phyloP scores from a whole-genome alignment of 345 rosid genomes.

The Clarkia xantiana region DNA sequence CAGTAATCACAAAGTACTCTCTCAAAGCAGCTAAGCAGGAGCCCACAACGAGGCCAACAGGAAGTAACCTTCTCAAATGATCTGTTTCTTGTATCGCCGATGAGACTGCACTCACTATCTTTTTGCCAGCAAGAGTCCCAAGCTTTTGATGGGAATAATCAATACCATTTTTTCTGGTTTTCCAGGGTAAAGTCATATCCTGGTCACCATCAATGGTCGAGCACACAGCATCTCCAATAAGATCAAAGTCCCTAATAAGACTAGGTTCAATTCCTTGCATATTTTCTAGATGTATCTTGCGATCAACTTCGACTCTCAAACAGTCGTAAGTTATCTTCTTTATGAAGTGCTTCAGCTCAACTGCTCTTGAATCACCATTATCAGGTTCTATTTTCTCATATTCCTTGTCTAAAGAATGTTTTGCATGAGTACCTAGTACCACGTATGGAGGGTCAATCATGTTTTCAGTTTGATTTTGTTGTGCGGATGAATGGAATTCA shows the following conservation, averaged over 20 bases:
- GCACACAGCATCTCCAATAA: constrained; percentile 57
- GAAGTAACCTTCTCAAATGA: constrained; percentile 57
- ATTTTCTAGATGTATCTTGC: constrained; percentile 47
- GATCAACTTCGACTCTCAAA: constrained; percentile 61
- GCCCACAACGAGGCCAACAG: constrained; percentile 72
- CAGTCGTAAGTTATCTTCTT: constrained; percentile 44
- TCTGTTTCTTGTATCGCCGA: constrained; percentile 48
- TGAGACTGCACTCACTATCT: constrained; percentile 49
- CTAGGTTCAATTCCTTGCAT: constrained; percentile 36
- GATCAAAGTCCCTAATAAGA: constrained; percentile 50
- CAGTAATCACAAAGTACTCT: constrained; percentile 46
- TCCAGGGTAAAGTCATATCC: constrained; percentile 22
- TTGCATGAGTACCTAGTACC: constrained; percentile 40
- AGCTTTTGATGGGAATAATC: constrained; percentile 25
- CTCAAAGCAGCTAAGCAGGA: constrained; percentile 85
- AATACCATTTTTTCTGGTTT: constrained; percentile 15
- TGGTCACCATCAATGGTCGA: constrained; percentile 27
- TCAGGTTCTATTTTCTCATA: constrained; percentile 21
- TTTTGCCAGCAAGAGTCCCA: constrained; percentile 46
- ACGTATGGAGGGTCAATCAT: constrained; percentile 57
- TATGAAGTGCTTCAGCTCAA: constrained; percentile 41
- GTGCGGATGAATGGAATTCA: constrained; percentile 13
- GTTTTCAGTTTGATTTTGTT: constrained; percentile 20
- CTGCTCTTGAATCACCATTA: constrained; percentile 15
- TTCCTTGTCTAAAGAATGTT: constrained; percentile 23